phyloP scores from a whole-genome alignment of 495 filamentous ascomycete genomes.

The Parathielavia hyrcaniae region DNA sequence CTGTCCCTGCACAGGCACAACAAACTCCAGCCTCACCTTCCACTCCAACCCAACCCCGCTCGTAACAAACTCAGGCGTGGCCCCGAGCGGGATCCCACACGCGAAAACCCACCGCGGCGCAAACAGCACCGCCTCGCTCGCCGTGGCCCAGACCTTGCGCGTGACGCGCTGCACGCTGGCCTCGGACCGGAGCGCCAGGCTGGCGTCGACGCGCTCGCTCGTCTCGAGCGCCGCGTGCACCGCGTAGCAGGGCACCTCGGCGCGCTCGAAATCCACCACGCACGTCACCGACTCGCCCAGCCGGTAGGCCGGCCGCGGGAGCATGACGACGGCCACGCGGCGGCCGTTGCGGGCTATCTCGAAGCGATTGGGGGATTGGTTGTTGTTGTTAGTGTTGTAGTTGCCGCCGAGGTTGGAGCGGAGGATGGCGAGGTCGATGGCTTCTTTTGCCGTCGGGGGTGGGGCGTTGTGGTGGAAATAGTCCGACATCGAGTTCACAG shows the following conservation, averaged over 20 bases:
- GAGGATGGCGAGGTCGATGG: slow-evolving; percentile 86
- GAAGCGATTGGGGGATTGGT: slow-evolving; percentile 76
- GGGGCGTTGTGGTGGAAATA: slow-evolving; percentile 24
- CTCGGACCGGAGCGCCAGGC: slow-evolving; percentile 74
- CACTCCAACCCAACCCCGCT: slow-evolving; percentile 79
- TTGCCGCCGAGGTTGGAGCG: slow-evolving; percentile 54
- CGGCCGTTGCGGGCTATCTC: slow-evolving; percentile 85
- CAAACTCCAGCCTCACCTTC: slow-evolving; percentile 84
- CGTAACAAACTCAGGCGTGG: slow-evolving; percentile 85
- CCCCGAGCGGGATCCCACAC: slow-evolving; percentile 69
- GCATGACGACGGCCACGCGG: slow-evolving; percentile 77
- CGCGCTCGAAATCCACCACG: slow-evolving; percentile 70
- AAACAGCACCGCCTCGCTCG: slow-evolving; percentile 74
- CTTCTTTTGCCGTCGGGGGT: slow-evolving; percentile 62
- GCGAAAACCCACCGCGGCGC: slow-evolving; percentile 70
- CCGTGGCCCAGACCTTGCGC: slow-evolving; percentile 65
- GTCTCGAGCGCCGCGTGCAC: slow-evolving; percentile 71
- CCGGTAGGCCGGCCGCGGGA: slow-evolving; percentile 85
- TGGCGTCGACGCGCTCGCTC: slow-evolving; percentile 67
- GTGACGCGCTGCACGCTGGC: slow-evolving; percentile 82
- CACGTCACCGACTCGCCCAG: slow-evolving; percentile 80
- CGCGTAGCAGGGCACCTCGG: slow-evolving; percentile 72
- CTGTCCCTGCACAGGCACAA: slow-evolving; percentile 46
- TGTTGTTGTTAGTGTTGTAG: slow-evolving; percentile 34
- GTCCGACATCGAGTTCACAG: slow-evolving; percentile 37